Evolutionary conservation across 2,329 filamentous ascomycete genomes (phyloP).

Genomic region (Venturia asperata): DNA sequence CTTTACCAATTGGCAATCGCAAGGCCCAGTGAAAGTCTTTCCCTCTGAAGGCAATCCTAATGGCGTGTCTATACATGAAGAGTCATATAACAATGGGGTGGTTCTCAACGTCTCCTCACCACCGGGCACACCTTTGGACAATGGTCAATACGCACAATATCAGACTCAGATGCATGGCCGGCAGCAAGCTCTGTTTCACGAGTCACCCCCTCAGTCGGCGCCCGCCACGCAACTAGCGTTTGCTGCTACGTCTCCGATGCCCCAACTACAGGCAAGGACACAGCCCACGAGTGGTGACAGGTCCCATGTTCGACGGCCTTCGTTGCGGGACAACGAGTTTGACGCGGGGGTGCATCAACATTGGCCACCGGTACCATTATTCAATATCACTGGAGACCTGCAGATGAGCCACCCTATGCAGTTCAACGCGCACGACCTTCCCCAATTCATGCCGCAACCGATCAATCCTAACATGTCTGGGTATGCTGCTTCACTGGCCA

Average conservation of each 20-base stretch:
- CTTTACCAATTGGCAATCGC: conserved; percentile 37
- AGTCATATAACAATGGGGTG: not conserved
- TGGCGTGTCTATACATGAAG: conserved; percentile 27
- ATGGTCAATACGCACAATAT: conserved; percentile 28
- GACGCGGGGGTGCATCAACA: conserved; percentile 20
- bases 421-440: conserved; percentile 19
- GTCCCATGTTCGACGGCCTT: conserved; percentile 32
- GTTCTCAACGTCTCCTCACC: conserved; percentile 37
- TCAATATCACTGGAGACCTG: conserved; percentile 21
- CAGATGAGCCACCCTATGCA: conserved; percentile 22
- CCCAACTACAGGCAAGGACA: conserved; percentile 25
- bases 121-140: conserved; percentile 39
- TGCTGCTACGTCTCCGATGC: conserved; percentile 27
- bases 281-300: not conserved
- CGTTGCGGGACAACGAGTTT: conserved; percentile 27
- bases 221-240: conserved; percentile 44
- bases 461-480: not conserved
- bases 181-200: conserved; percentile 28
- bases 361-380: conserved; percentile 22
- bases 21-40: conserved; percentile 27
- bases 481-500: conserved; percentile 25
- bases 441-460: not conserved
- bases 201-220: conserved; percentile 45
- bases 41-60: conserved; percentile 34
- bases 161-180: conserved; percentile 25